These are phyloP conservation scores for Pulveroboletus sp. DNA, from an alignment of 768 basidiomycete species.

Conservation along the genomic window DNA sequence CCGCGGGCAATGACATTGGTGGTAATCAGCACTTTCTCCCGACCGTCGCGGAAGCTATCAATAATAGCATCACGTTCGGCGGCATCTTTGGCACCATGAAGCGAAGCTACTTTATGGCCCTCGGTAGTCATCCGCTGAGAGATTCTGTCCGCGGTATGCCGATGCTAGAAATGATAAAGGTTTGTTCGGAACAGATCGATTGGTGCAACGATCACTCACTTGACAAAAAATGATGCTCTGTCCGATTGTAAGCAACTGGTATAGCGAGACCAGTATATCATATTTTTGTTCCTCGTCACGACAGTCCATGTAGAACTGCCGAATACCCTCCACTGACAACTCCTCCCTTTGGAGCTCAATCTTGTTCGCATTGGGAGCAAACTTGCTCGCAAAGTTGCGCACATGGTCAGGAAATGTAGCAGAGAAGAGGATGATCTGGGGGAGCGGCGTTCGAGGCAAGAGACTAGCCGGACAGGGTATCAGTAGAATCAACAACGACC, in stretches of 20 bases:
- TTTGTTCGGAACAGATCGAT: neutral
- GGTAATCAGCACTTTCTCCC: constrained; percentile 96
- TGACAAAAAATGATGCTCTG: constrained; percentile 99
- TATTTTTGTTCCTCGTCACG: constrained; percentile 90
- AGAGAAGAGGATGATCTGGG: constrained; percentile 95
- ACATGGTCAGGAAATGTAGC: constrained; percentile 97
- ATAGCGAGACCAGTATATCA: constrained; percentile 88
- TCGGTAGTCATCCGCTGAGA: constrained; percentile 87
- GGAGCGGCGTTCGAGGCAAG: constrained; percentile 50
- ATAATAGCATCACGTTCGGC: constrained; percentile 88
- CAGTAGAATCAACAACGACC: constrained; percentile 5
- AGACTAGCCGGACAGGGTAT: constrained; percentile 39
- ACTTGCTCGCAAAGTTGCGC: constrained; percentile 85
- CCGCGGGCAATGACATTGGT: constrained; percentile 98
- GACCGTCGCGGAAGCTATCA: constrained; percentile 93
- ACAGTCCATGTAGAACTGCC: constrained; percentile 98
- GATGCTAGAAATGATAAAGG: constrained; percentile 50
- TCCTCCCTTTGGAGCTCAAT: constrained; percentile 95
- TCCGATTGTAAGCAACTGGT: constrained; percentile 88
- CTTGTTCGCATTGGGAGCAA: constrained; percentile 94
- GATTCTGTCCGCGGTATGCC: constrained; percentile 91
- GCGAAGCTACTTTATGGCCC: constrained; percentile 93
- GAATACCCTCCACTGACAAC: constrained; percentile 88
- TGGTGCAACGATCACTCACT: constrained; percentile 41
- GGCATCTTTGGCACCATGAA: constrained; percentile 93